Conservation (phyloP, 2,329 filamentous ascomycete species). For the Lecanicillium sp. region DNA sequence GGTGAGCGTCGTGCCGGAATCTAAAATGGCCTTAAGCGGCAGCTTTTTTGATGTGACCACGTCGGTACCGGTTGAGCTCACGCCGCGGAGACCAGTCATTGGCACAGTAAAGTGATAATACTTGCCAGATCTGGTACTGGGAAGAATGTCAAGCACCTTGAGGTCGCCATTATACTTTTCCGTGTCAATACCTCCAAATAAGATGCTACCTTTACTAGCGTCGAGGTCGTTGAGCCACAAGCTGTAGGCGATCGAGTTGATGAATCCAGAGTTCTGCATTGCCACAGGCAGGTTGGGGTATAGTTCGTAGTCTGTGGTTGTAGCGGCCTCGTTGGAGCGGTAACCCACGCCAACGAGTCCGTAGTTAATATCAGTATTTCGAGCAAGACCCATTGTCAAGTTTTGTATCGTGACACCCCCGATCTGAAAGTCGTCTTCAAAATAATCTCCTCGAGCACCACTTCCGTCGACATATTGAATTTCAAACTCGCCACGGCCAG, state of each 20-base stretch:
- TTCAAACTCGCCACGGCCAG: slow-evolving; percentile 37
- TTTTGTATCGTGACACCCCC: slow-evolving; percentile 42
- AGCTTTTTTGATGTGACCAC: slow-evolving; percentile 30
- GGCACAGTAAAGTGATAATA: slow-evolving; percentile 40
- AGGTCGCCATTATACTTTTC: slow-evolving; percentile 62
- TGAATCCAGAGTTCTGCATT: slow-evolving; percentile 53
- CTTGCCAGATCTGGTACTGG: slow-evolving; percentile 29
- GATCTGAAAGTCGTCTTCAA: slow-evolving; percentile 47
- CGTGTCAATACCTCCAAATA: slow-evolving; percentile 76
- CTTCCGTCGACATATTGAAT: slow-evolving; percentile 57
- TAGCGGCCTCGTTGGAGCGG: slow-evolving; percentile 40
- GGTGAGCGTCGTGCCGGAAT: slow-evolving; percentile 66
- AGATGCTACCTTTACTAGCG: slow-evolving; percentile 58
- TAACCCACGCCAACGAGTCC: slow-evolving; percentile 56
- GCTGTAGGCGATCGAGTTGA: slow-evolving; percentile 61
- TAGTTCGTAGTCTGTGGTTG: slow-evolving; percentile 17
- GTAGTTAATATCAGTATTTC: slow-evolving; percentile 43
- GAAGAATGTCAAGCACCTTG: slow-evolving; percentile 47
- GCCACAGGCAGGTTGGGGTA: slow-evolving; percentile 57
- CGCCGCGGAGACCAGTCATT: slow-evolving; percentile 38
- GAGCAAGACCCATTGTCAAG: slow-evolving; percentile 51
- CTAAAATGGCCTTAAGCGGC: slow-evolving; percentile 56
- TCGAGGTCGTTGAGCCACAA: slow-evolving; percentile 56
- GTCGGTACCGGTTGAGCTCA: slow-evolving; percentile 41
- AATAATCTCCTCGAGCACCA: slow-evolving; percentile 48